phyloP scores from a whole-genome alignment of 176 grass and related monocot genomes.

The Rhynchospora tenuis region DNA sequence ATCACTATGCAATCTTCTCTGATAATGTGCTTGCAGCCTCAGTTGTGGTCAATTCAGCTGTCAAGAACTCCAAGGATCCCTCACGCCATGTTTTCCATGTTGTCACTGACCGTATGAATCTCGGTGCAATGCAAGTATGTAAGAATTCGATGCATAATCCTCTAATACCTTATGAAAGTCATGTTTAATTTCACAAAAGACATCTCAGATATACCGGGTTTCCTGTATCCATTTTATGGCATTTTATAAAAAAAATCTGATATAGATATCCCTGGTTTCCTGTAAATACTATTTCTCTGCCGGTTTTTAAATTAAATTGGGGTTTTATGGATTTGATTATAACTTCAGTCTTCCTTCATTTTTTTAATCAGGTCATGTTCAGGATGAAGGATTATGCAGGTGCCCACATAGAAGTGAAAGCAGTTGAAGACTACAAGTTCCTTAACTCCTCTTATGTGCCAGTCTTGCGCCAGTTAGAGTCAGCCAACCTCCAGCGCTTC shows the following conservation, averaged over 20 bases:
- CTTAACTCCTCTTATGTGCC: constrained; percentile 97
- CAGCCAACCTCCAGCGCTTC: constrained; percentile 87
- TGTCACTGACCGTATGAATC: constrained; percentile 96
- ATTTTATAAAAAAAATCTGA: not conserved
- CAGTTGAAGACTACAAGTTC: constrained; percentile 89
- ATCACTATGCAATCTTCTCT: constrained; percentile 98
- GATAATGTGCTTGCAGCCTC: constrained; percentile 97
- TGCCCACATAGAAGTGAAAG: constrained; percentile 86
- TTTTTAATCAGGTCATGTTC: constrained; percentile 54
- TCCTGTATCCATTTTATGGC: not conserved
- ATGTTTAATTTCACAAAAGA: not conserved
- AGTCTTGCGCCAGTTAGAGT: constrained; percentile 92
- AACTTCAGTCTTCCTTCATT: not conserved
- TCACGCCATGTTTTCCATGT: constrained; percentile 90
- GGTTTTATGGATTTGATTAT: not conserved
- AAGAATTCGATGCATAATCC: not conserved
- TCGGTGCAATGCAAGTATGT: constrained; percentile 96
- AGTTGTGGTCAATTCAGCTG: constrained; percentile 83
- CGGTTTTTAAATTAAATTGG: not conserved
- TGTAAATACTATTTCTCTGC: not conserved
- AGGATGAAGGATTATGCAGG: constrained; percentile 69
- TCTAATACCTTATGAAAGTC: not conserved
- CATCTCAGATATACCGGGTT: not conserved
- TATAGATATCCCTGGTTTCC: not conserved
- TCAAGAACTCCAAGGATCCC: constrained; percentile 65